Evolutionary conservation across 2,329 filamentous ascomycete genomes (phyloP), one percentile per base, ranked within the genome.

Genomic region (Cladosporium phlei): DNA sequence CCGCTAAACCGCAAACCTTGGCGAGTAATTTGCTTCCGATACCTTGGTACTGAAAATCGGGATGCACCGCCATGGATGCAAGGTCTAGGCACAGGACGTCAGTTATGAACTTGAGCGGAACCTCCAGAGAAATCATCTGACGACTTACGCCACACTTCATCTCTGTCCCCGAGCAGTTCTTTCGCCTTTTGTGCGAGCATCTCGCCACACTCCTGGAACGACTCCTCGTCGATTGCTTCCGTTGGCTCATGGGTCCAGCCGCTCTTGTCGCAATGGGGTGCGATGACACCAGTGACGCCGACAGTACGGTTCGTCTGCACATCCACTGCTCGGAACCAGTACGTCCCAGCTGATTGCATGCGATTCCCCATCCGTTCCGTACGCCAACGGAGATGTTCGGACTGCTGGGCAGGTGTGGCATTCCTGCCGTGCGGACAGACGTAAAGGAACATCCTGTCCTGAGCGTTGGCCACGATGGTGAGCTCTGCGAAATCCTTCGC

Each of bases 61-160:
- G 46, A 35, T 48, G 46, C 11, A 48, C 46, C 14, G 27, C 22
- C 46, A 48, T 48, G 14, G 38, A n/a, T n/a, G n/a, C n/a, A n/a
- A n/a, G n/a, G n/a, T n/a, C n/a, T n/a, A n/a, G n/a, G n/a, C n/a
- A n/a, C n/a, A n/a, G n/a, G n/a, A n/a, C n/a, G n/a, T n/a, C n/a
- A n/a, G n/a, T n/a, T n/a, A n/a, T n/a, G n/a, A n/a, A n/a, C n/a
- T n/a, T n/a, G n/a, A n/a, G n/a, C n/a, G n/a, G n/a, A n/a, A n/a
- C n/a, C n/a, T n/a, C n/a, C 24, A 25, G 6, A 25, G 6, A 38
- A 25, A n/a, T n/a, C n/a, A n/a, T n/a, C n/a, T n/a, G n/a, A 22
- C 21, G 14, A 40, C 37, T 48, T 17, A 48, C 46, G 35, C 37
- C 46, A 48, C 16, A 42, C 21, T 8, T 48, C 38, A 20, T 48